Base-by-base conservation (phyloP, 108 stramenopile species). In the Mediolabrus comicus region DNA sequence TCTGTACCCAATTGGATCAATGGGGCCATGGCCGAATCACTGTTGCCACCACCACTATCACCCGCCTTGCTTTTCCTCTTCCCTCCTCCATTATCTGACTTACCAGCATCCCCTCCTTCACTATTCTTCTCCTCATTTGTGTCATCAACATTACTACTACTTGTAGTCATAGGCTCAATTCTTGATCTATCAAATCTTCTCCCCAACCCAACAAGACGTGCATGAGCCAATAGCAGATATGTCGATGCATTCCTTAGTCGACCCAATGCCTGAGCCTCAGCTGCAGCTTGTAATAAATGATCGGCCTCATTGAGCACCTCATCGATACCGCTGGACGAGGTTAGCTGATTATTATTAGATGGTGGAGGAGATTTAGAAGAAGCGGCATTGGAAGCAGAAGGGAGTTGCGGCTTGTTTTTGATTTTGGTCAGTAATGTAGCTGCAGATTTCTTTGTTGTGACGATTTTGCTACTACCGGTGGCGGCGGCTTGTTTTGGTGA, bases 181-280 rank as follows among this genome's bases (percentile, higher is more conserved):
- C 57, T 41, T 24, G 80, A 73, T 32, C 86, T 72, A 79, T 95
- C 94, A 69, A 95, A 87, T 7, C 88, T 68, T 52, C 90, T 86
- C 7, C 94, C 94, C 55, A 95, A 43, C 12, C 91, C 91, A 0
- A 95, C 85, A 34, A 95, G 74, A 16, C 94, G 75, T 5, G 88
- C 82, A 60, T 95, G 94, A 35, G 90, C 59, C 58, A 95, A 67
- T 16, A 91, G 46, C 46, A 84, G 81, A 67, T 86, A 92, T 31
- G 87, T 76, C 19, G 80, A 78, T 9, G 90, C 73, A 83, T 86
- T 84, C 53, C 89, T 84, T 36, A 95, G 66, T 16, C 94, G 67
- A 28, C 92, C 94, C 13, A 95, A 43, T 12, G 74, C 65, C 55
- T 95, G 94, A 2, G 91, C 86, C 61, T 95, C 88, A 33, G 41